These are phyloP conservation scores for Arthrocladium fulminans DNA, from an alignment of 2,329 filamentous ascomycete genomes.

Conservation along the genomic window DNA sequence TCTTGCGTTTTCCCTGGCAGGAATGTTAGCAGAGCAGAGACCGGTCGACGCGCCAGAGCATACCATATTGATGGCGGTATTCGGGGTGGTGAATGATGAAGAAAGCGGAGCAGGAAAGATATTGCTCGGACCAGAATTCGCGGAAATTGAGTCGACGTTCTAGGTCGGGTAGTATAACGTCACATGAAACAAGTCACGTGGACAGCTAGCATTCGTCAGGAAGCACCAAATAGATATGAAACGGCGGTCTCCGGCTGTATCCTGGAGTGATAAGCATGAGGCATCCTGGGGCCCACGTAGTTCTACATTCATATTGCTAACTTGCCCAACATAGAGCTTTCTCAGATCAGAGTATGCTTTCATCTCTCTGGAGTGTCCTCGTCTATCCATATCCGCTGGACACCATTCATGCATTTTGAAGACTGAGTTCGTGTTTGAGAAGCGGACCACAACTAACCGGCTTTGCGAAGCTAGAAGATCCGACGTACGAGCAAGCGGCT, in stretches of 20 bases:
- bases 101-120: too few species aligned
- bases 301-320: background rate
- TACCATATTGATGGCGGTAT: background rate
- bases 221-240: too few species aligned
- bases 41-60: background rate
- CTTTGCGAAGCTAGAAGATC: too few species aligned
- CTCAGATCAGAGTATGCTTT: constrained; percentile 9
- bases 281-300: background rate
- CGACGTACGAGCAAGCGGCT: too few species aligned
- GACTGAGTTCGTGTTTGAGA: too few species aligned
- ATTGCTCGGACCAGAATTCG: too few species aligned
- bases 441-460: too few species aligned
- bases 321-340: background rate
- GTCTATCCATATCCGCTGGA: too few species aligned
- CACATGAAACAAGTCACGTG: background rate
- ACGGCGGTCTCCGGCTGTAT: background rate
- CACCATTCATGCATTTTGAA: too few species aligned
- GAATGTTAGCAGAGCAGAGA: background rate
- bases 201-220: background rate
- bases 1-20: constrained; percentile 82
- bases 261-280: background rate
- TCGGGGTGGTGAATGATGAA: background rate
- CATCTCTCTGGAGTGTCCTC: too few species aligned
- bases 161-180: background rate
- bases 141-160: background rate